These are phyloP conservation scores for Chaetomium olivaceum DNA, from an alignment of 2,329 filamentous ascomycete genomes.

Conservation along the genomic window DNA sequence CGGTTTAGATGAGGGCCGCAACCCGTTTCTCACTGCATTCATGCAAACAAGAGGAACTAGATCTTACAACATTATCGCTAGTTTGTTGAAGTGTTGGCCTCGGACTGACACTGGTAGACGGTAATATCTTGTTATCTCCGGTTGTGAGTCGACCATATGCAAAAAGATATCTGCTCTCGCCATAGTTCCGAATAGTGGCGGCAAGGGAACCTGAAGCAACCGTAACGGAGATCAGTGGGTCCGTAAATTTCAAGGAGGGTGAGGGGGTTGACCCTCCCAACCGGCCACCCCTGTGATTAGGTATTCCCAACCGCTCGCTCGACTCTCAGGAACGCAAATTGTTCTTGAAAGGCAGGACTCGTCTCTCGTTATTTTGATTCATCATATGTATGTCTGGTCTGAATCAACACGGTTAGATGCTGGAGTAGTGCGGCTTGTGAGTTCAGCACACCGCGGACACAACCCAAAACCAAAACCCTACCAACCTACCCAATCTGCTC, in stretches of 20 bases:
- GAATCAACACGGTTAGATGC: background rate
- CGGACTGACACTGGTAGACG: background rate
- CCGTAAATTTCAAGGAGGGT: background rate
- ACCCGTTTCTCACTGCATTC: background rate
- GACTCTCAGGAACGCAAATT: background rate
- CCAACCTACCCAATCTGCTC: too few relatives aligned
- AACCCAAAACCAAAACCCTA: too few relatives aligned
- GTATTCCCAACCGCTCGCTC: background rate
- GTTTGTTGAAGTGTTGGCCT: background rate
- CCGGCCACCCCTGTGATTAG: background rate
- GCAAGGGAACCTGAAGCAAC: background rate
- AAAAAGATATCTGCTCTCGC: background rate
- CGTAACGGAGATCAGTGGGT: background rate
- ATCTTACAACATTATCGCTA: background rate
- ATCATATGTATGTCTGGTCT: background rate
- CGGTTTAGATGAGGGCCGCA: background rate
- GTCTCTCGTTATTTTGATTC: background rate
- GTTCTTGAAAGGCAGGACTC: background rate
- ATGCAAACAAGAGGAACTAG: background rate
- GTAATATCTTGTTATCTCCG: background rate
- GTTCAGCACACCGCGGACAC: too few relatives aligned
- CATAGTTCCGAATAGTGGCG: background rate
- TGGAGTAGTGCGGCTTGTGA: background rate
- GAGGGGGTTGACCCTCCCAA: background rate
- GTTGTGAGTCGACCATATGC: background rate